These are phyloP conservation scores for Cerioporus squamosus DNA, from an alignment of 1,284 basidiomycete genomes.

Conservation along the genomic window DNA sequence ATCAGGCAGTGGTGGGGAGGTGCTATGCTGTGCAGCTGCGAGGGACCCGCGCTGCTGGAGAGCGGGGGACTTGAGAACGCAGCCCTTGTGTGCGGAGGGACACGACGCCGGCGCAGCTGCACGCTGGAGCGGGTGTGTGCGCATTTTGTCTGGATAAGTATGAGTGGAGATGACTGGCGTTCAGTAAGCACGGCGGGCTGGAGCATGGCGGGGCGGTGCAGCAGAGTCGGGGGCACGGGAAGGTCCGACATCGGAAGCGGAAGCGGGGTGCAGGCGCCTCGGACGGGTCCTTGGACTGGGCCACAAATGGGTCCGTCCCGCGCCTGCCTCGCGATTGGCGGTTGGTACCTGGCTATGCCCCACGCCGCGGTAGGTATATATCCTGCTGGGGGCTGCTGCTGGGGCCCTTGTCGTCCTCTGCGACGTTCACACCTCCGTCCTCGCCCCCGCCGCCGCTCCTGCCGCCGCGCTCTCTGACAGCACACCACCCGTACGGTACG, in stretches of 20 bases:
- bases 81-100: too few species aligned
- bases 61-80: neutral
- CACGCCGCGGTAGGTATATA: constrained; percentile 6
- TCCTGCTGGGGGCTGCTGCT: neutral
- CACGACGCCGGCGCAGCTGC: neutral
- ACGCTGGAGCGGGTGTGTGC: neutral
- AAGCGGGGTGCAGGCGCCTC: too few species aligned
- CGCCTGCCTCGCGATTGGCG: neutral
- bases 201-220: neutral
- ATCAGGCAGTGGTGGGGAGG: constrained; percentile 10
- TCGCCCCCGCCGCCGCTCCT: neutral
- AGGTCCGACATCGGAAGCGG: constrained; percentile 5
- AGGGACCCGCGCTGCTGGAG: neutral
- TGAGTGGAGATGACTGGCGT: constrained; percentile 2
- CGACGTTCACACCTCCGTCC: neutral
- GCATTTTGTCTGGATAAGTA: neutral
- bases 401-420: neutral
- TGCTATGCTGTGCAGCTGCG: constrained; percentile 3
- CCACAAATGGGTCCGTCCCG: constrained; percentile 7
- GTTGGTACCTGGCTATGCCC: constrained; percentile 11
- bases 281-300: neutral
- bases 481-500: neutral
- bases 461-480: neutral
- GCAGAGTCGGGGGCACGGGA: constrained; percentile 1
- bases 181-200: constrained; percentile 1